Percentiles rank a stretch among this genome's conserved stretches.
phyloP scores from a whole-genome alignment of 352 stramenopile species.

The Pelagophyceae sp. region DNA sequence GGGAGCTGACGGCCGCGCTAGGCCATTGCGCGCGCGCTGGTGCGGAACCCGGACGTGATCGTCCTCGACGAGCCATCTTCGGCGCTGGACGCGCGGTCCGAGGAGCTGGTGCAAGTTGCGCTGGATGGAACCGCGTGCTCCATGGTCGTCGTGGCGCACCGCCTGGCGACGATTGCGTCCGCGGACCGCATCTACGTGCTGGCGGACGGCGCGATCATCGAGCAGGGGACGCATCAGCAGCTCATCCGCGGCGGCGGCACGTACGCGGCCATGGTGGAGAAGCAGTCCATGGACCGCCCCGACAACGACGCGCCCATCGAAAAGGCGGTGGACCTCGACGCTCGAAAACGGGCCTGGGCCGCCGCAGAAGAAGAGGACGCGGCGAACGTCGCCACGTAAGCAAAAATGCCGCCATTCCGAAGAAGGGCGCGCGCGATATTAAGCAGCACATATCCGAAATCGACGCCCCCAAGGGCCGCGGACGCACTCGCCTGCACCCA shows the following conservation, averaged over 20 bases:
- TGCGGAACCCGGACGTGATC: slow-evolving; percentile 70
- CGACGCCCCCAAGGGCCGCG: too few species aligned
- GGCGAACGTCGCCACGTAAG: too few species aligned
- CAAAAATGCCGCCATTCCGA: too few species aligned
- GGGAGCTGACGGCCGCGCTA: too few species aligned
- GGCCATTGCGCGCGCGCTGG: slow-evolving; percentile 70
- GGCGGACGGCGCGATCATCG: slow-evolving; percentile 45
- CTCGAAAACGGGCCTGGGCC: too few species aligned
- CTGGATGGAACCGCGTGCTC: slow-evolving; percentile 18
- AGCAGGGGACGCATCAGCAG: slow-evolving; percentile 51
- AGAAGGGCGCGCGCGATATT: too few species aligned
- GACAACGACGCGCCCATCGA: too few species aligned
- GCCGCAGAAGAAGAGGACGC: too few species aligned
- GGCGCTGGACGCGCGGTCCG: slow-evolving; percentile 59
- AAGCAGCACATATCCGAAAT: too few species aligned
- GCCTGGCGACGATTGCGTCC: slow-evolving; percentile 59
- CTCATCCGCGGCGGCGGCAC: neutral
- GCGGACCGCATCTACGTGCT: slow-evolving; percentile 52
- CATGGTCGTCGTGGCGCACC: slow-evolving; percentile 51
- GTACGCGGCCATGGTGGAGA: slow-evolving; percentile 8
- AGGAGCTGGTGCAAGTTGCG: slow-evolving; percentile 60
- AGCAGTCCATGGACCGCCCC: slow-evolving; percentile 7
- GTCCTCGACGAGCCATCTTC: slow-evolving; percentile 77
- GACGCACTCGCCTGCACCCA: too few species aligned
- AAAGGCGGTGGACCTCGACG: too few species aligned